Evolutionary conservation across 345 rosid genomes (phyloP), one percentile per base, ranked within the genome.

Genomic region (Euphorbia peplus): DNA sequence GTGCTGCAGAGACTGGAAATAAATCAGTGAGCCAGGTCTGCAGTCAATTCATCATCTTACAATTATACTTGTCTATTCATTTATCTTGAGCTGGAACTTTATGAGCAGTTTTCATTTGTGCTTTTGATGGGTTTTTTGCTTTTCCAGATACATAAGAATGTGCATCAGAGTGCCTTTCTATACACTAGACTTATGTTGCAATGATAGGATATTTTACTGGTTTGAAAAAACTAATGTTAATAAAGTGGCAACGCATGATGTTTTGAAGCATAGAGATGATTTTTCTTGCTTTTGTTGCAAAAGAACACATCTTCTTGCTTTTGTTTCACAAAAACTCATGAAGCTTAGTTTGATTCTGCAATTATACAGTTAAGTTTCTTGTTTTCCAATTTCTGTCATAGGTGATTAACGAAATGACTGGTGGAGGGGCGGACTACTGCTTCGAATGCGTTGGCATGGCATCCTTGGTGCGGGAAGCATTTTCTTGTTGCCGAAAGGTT

Each of bases 361-460:
- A 60, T 44, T 39, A 13, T 53, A 29, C 19, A 30, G 18, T 53
- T 52, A 8, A 21, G 14, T 19, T 6, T 58, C 35, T 12, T 19
- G 67, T 25, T 68, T 68, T 42, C 15, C 44, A 18, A 18, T 13
- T 55, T 6, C 68, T 9, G 9, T 58, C 47, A 21, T 60, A 80
- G 82, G 81, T 82, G 73, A 79, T 91, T 68, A 79, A 56, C n/a
- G 92, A 88, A 73, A 87, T 91, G 86, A 91, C 95, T 11, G 75
- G 60, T 66, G 92, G 88, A 18, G 92, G 95, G 39, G 97, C 97
- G 56, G 97, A 91, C 73, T 85, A 88, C 66, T 87, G 95, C 78
- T 88, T 91, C 53, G 97, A 91, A 63, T 87, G 95, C 58, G 91
- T 85, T 63, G 97, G 95, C 59, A 16, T 69, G 64, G 70, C 85